Conservation (phyloP, 495 filamentous ascomycete species). For the Aspergillus indologenus region DNA sequence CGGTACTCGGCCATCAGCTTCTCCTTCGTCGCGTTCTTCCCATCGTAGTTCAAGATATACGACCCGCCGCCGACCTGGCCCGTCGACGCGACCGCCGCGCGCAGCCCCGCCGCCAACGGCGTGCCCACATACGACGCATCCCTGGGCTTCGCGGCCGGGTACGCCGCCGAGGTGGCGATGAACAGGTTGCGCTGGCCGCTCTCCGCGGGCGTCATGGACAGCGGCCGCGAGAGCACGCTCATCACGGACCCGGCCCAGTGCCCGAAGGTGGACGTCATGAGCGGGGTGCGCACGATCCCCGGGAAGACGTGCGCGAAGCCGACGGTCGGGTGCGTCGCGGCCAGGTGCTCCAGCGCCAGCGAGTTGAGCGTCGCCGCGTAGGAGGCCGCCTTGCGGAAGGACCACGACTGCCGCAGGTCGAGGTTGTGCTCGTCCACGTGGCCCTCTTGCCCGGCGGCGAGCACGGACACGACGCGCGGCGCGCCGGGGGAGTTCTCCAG, state of each 20-base stretch:
- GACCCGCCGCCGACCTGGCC: slow-evolving; percentile 50
- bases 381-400: slow-evolving; percentile 28
- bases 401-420: slow-evolving; percentile 21
- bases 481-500: slow-evolving; percentile 43
- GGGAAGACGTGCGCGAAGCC: slow-evolving; percentile 58
- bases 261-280: slow-evolving; percentile 22
- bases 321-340: slow-evolving; percentile 48
- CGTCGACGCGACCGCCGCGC: slow-evolving; percentile 37
- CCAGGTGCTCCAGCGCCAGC: slow-evolving; percentile 47
- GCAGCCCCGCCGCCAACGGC: slow-evolving; percentile 22
- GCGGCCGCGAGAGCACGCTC: slow-evolving; percentile 23
- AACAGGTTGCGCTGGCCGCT: slow-evolving; percentile 55
- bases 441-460: slow-evolving; percentile 53
- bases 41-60: slow-evolving; percentile 48
- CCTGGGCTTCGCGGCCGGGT: slow-evolving; percentile 30
- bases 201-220: slow-evolving; percentile 38
- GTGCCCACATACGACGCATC: slow-evolving; percentile 34
- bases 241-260: slow-evolving; percentile 7
- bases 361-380: slow-evolving; percentile 50
- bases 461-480: slow-evolving; percentile 60
- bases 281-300: slow-evolving; percentile 47
- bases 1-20: slow-evolving; percentile 35
- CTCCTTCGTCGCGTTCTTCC: slow-evolving; percentile 37
- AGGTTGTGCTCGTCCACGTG: slow-evolving; percentile 48
- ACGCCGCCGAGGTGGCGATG: slow-evolving; percentile 49